Evolutionary conservation across 1,284 basidiomycete species (phyloP), one percentile per base, ranked within the genome.

Genomic region (Hemileia vastatrix): DNA sequence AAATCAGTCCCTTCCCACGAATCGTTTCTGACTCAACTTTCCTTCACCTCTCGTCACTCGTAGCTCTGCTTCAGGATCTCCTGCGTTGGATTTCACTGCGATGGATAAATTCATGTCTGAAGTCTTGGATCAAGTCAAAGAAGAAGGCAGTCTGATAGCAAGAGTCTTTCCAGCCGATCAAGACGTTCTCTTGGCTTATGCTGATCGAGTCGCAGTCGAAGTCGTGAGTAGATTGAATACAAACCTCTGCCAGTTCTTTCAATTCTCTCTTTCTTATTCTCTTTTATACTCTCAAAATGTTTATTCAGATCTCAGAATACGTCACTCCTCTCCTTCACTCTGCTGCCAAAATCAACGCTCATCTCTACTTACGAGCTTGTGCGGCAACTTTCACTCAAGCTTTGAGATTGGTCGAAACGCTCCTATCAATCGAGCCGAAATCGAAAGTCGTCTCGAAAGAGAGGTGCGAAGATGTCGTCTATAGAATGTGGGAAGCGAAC

Each of bases 71-170:
- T n/a, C n/a, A n/a, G n/a, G n/a, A n/a, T n/a, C n/a, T n/a, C n/a
- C n/a, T n/a, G n/a, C n/a, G n/a, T n/a, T 94, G 36, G 84, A 88
- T 71, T 96, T 98, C 71, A 86, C 86, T 19, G 83, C 93, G 0
- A 96, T 97, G 94, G 90, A 95, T 72, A 81, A 79, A 13, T 96
- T 93, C 76, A 92, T 97, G 79, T 78, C 78, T 0, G 81, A 82
- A 52, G 79, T 93, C 1, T 73, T 92, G 1, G 76, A 78, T 3
- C 80, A 85, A 3, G 80, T 97, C 9, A 74, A 78, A 2, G 83
- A 85, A 45, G 86, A 96, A 67, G 91, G 91, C 1, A 79, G 84
- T 3, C 80, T 86, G 24, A 89, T 92, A 1, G 84, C 86, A 3
- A 81, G 86, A 6, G 85, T 97, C 8, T 98, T 98, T 72, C 94